These are phyloP conservation scores for Populus trichocarpa DNA, from an alignment of 441 rosid genomes.

Conservation along the genomic window DNA sequence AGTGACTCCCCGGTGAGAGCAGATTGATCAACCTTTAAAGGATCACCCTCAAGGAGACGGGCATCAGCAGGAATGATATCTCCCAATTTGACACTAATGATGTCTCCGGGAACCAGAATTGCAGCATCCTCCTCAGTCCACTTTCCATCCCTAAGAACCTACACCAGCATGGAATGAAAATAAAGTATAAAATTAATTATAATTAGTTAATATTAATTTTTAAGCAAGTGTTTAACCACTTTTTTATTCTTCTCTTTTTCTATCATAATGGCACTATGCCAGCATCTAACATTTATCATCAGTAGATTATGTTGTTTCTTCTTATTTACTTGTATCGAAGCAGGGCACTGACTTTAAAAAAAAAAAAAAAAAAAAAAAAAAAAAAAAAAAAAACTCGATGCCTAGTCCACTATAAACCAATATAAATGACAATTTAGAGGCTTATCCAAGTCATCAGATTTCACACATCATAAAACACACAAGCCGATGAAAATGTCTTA, in stretches of 20 bases:
- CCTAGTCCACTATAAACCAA: not conserved
- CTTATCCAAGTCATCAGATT: not conserved
- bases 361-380: no score
- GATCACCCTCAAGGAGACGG: slow-evolving; percentile 72
- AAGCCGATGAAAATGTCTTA: not conserved
- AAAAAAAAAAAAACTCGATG: not conserved
- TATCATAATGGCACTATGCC: not conserved
- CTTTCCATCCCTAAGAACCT: slow-evolving; percentile 84
- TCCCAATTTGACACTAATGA: slow-evolving; percentile 54
- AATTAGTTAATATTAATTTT: not conserved
- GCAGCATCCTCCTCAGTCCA: slow-evolving; percentile 89
- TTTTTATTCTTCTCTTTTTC: not conserved
- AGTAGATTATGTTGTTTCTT: not conserved
- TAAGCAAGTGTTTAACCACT: not conserved
- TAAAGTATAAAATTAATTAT: not conserved
- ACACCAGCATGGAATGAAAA: slow-evolving; percentile 1
- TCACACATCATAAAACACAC: not conserved
- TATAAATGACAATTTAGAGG: not conserved
- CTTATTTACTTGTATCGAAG: not conserved
- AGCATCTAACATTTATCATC: not conserved
- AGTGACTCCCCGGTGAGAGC: slow-evolving; percentile 69
- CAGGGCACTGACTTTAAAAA: not conserved
- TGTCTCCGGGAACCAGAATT: slow-evolving; percentile 87
- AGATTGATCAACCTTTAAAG: slow-evolving; percentile 61
- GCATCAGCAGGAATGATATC: slow-evolving; percentile 70